Evolutionary conservation across 2,329 filamentous ascomycete genomes (phyloP), one percentile per base, ranked within the genome.

Genomic region (Penicillium sp.): DNA sequence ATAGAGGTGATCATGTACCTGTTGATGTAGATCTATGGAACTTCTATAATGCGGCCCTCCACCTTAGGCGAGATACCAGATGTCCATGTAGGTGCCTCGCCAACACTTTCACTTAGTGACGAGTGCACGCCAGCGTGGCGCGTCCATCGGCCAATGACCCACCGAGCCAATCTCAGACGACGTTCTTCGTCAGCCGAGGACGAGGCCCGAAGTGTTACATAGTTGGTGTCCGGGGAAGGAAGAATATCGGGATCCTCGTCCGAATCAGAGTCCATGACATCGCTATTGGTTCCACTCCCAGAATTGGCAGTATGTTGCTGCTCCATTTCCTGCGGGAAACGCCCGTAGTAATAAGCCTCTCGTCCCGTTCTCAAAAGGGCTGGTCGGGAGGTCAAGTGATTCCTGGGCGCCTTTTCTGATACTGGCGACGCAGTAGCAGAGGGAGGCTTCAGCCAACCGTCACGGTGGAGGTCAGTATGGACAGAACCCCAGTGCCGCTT

Each of bases 91-190:
- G 49, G 50, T 4, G 44, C 81, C 49, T 85, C 79, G 54, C 81
- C 79, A 56, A 89, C 81, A 15, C 82, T 70, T 15, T 66, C 66
- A 55, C 83, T 82, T 11, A 67, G 53, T 1, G 45, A 77, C 69
- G 49, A 77, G 55, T 85, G 79, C 20, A 95, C 76, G 0, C 86
- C 85, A 0, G 88, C 85, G 56, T 85, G 74, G 22, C 82, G 79
- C 67, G 87, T 88, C 91, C 91, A 96, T 65, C 89, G 89, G 20
- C 80, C 75, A 67, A 87, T 85, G 12, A 87, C 88, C 61, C 84
- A 85, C 23, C 88, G 82, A 75, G 89, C 85, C 18, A 92, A 75
- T 41, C 83, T 75, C 54, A 89, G 75, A 64, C 88, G 82, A 53
- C 78, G 69, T 59, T 84, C 78, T 8, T 79, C 78, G 45, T 83